phyloP scores from a whole-genome alignment of 148 eudicot genomes.

The Tetragonia tetragonoides region DNA sequence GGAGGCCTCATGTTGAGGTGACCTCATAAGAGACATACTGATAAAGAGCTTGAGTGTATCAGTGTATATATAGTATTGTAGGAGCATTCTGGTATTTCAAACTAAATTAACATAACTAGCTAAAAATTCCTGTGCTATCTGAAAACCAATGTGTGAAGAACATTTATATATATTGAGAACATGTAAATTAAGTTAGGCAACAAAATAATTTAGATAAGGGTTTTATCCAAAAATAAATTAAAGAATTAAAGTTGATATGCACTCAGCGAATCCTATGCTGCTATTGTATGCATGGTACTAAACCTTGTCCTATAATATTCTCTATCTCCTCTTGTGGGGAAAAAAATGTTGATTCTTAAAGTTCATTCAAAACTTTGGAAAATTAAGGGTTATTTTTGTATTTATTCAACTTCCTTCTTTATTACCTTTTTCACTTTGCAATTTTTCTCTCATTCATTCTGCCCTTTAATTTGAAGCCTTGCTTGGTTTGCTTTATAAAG shows the following conservation, averaged over 20 bases:
- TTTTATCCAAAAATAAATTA: neutral
- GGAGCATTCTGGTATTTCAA: no score
- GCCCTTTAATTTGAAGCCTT: constrained; percentile 31
- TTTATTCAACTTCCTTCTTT: constrained; percentile 25
- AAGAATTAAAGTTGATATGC: constrained; percentile 5
- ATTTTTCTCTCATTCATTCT: neutral
- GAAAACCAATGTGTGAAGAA: no score
- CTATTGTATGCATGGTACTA: constrained; percentile 17
- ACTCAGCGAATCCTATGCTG: constrained; percentile 17
- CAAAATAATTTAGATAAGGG: neutral
- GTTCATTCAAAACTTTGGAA: constrained; percentile 32
- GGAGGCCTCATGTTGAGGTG: no score
- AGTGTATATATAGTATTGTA: no score
- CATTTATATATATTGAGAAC: neutral
- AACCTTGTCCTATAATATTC: constrained; percentile 24
- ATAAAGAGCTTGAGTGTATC: no score
- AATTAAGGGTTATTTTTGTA: constrained; percentile 36
- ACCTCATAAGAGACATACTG: no score
- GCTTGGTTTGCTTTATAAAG: constrained; percentile 30
- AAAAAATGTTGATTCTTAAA: constrained; percentile 31
- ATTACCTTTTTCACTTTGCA: constrained; percentile 26
- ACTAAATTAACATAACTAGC: no score
- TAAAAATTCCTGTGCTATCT: no score
- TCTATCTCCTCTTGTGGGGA: constrained; percentile 1
- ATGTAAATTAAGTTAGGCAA: no score